These are phyloP conservation scores for Solanum peruvianum DNA, from an alignment of 257 asterid species.

Conservation along the genomic window DNA sequence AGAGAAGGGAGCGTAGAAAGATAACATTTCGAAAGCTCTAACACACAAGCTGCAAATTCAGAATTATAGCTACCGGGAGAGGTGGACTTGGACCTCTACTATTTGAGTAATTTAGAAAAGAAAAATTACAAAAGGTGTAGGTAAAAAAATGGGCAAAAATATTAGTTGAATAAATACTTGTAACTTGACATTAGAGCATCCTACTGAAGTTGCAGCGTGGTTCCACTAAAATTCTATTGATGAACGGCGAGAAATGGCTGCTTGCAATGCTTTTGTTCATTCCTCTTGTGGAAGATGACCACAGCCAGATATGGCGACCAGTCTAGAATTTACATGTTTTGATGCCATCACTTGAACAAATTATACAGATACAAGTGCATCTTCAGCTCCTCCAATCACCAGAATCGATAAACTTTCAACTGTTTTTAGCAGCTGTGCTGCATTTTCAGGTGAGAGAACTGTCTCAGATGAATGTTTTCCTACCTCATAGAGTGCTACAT, in stretches of 20 bases:
- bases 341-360: conserved; percentile 74
- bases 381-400: conserved; percentile 86
- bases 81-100: conserved; percentile 38
- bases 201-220: conserved; percentile 38
- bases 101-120: neutral
- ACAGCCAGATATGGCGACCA: conserved; percentile 88
- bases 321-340: conserved; percentile 62
- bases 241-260: conserved; percentile 68
- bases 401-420: conserved; percentile 53
- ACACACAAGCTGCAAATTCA: neutral
- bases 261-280: conserved; percentile 88
- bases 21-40: conserved; percentile 3
- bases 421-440: conserved; percentile 7
- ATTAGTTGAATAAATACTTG: neutral
- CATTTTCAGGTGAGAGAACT: conserved; percentile 49
- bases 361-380: conserved; percentile 62
- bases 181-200: neutral
- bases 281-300: conserved; percentile 99
- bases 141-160: neutral
- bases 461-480: conserved; percentile 74
- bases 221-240: conserved; percentile 37
- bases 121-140: conserved; percentile 12
- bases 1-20: neutral
- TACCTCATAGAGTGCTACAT: neutral
- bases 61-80: conserved; percentile 27